Percentiles rank a stretch among this genome's conserved stretches.
These are phyloP conservation scores for Boletus reticulatus DNA, from an alignment of 768 basidiomycete genomes.

Conservation along the genomic window DNA sequence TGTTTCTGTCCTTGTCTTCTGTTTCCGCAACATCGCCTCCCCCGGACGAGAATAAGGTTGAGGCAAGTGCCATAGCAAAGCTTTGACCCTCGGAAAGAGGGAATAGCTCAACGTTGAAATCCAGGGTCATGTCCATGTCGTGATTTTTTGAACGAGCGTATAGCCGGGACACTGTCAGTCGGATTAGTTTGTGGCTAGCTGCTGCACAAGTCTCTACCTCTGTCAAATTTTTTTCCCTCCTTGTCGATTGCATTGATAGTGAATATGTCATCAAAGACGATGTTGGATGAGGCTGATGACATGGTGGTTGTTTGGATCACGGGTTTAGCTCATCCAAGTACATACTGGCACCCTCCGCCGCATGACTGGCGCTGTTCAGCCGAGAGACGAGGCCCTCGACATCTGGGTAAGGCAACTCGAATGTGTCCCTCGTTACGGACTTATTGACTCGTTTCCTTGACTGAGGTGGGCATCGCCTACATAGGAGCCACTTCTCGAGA, in stretches of 20 bases:
- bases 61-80: conserved; percentile 84
- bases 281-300: conserved; percentile 61
- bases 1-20: conserved; percentile 72
- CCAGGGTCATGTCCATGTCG: conserved; percentile 89
- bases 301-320: conserved; percentile 29
- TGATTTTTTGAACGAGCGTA: conserved; percentile 88
- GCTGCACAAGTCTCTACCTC: conserved; percentile 55
- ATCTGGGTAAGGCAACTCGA: conserved; percentile 31
- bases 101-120: conserved; percentile 92
- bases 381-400: conserved; percentile 41
- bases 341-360: no score
- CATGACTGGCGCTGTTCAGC: no score
- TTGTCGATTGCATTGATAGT: conserved; percentile 79
- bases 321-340: no score
- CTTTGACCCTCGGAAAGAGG: conserved; percentile 64
- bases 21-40: conserved; percentile 51
- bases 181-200: conserved; percentile 4
- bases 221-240: conserved; percentile 96
- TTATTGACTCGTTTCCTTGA: conserved; percentile 40
- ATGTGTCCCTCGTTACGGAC: conserved; percentile 1
- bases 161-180: conserved; percentile 77
- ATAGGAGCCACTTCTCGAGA: conserved; percentile 39
- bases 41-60: conserved; percentile 62
- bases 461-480: conserved; percentile 49
- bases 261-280: conserved; percentile 95